Evolutionary conservation across 2,329 filamentous ascomycete genomes (phyloP), one percentile per base, ranked within the genome.

Genomic region (Paecilomyces fulvus): DNA sequence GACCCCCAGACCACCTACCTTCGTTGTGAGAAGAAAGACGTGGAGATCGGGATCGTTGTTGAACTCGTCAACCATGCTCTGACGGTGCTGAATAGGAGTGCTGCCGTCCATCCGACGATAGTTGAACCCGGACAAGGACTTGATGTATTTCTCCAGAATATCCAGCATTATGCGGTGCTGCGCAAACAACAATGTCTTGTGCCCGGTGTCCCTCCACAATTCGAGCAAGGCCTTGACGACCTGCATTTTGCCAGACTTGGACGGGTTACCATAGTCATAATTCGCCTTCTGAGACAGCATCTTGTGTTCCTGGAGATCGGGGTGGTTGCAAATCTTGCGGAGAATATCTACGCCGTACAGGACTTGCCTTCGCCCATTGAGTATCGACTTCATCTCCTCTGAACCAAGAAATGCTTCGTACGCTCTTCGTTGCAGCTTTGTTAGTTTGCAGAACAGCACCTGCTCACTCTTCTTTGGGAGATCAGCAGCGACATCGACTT

Each of bases 311-410:
- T 88, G 77, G 1, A 99, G 78, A 73, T 99, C 94, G 0, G 95
- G 94, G 65, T 99, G 95, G 61, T 99, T 99, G 77, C 92, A 97
- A 55, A 99, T 92, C 73, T 99, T 99, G 53, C 94, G 86, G 43
- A 99, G 77, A 25, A 92, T 88, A 64, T 96, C 92, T 60, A 99
- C 90, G 7, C 92, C 94, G 64, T 87, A 95, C 0, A 99, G 78
- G 2, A 90, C 88, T 66, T 96, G 88, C 3, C 87, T 82, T 58
- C 84, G 87, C 43, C 85, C 85, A 51, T 81, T 83, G 46, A 92
- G 73, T 56, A 97, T 96, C 0, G 87, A 85, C n/a, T 81, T 83
- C 80, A 96, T 91, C 49, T 96, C 91, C 46, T 89, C 84, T 0
- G 92, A 96, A 17, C 79, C 79, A 2, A 97, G 77, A 63, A 96